Conservation (phyloP, 768 basidiomycete genomes). For the Clathrus columnatus region DNA sequence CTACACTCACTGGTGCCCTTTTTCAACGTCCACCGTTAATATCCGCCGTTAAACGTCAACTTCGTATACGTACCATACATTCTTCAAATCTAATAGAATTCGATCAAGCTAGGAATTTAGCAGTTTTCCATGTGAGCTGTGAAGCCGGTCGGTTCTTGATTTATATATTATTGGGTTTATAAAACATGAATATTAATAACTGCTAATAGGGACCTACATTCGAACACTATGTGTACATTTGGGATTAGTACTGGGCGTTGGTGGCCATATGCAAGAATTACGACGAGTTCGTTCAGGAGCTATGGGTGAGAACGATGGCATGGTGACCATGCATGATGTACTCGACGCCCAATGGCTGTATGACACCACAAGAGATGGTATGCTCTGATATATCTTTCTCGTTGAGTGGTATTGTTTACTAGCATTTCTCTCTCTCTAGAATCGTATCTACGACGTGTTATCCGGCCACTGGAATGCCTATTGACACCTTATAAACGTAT, state of each 20-base stretch:
- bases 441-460: conserved; percentile 90
- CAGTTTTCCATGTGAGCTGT: conserved; percentile 97
- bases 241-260: conserved; percentile 88
- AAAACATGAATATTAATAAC: not conserved
- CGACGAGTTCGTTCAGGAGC: conserved; percentile 91
- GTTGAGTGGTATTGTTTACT: not conserved
- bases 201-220: conserved; percentile 52
- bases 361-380: conserved; percentile 95
- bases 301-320: conserved; percentile 95
- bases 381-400: conserved; percentile 20
- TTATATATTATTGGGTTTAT: not conserved
- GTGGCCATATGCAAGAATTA: conserved; percentile 99
- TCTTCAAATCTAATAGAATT: conserved; percentile 94
- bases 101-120: conserved; percentile 93
- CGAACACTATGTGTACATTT: conserved; percentile 97
- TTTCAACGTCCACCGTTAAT: conserved; percentile 99
- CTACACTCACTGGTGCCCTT: conserved; percentile 94
- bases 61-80: conserved; percentile 95
- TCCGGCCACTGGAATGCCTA: conserved; percentile 89
- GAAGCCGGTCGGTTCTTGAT: conserved; percentile 61
- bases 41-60: conserved; percentile 96
- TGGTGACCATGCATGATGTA: conserved; percentile 99
- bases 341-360: conserved; percentile 98
- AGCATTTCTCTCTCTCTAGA: conserved; percentile 46
- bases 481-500: conserved; percentile 96